Evolutionary conservation across 164 flowering plant species (phyloP).

Genomic region (Paratinospora sagittata): DNA sequence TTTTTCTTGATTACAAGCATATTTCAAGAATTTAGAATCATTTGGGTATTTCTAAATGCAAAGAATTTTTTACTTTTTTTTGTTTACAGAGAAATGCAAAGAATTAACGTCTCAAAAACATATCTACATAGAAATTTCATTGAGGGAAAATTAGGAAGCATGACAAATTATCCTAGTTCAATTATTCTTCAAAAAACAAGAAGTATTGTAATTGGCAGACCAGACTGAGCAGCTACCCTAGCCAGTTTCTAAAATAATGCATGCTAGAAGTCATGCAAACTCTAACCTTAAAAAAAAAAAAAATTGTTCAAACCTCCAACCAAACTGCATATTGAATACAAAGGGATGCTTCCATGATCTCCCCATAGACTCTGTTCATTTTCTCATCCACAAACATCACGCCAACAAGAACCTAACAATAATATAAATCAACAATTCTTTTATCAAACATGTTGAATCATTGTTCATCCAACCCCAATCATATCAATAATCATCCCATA

Average conservation of each 20-base stretch:
- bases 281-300: not conserved
- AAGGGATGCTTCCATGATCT: conserved; percentile 1
- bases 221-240: too few species aligned
- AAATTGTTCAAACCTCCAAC: not conserved
- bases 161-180: too few species aligned
- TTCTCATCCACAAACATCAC: not conserved
- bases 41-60: too few species aligned
- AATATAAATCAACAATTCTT: not conserved
- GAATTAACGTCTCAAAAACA: too few species aligned
- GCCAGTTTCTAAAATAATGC: not conserved
- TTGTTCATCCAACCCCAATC: not conserved
- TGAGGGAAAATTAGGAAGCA: too few species aligned
- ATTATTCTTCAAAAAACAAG: too few species aligned
- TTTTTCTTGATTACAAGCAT: too few species aligned
- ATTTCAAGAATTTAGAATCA: too few species aligned
- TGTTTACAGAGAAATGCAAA: too few species aligned
- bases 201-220: too few species aligned
- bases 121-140: too few species aligned
- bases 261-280: not conserved
- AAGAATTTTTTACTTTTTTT: too few species aligned
- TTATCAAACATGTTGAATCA: not conserved
- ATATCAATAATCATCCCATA: not conserved
- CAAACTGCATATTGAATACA: not conserved
- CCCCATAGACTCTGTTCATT: not conserved
- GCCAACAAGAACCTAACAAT: not conserved